Evolutionary conservation across 169 alveolate species (phyloP).

Genomic region (Plasmodium cynomolgi): DNA sequence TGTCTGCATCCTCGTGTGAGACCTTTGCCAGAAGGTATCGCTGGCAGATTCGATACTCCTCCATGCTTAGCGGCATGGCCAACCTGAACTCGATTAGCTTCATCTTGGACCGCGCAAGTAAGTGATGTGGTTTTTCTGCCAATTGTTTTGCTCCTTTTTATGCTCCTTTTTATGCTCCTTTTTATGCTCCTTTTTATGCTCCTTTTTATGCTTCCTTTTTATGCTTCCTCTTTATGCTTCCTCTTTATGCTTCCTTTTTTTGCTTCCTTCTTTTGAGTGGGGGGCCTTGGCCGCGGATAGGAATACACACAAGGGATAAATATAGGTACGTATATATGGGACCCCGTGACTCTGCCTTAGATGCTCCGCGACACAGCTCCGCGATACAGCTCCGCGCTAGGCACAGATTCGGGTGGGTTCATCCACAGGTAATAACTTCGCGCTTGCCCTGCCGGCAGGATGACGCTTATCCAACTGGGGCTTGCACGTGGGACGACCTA

Average conservation of each 20-base stretch:
- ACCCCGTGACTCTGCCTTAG: not conserved
- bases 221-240: too few species aligned
- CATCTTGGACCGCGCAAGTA: too few species aligned
- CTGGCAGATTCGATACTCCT: conserved; percentile 78
- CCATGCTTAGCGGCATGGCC: conserved; percentile 78
- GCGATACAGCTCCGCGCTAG: not conserved
- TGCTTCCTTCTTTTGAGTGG: not conserved
- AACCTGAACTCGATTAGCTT: conserved; percentile 76
- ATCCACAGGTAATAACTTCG: not conserved
- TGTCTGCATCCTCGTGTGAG: conserved; percentile 67
- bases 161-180: too few species aligned
- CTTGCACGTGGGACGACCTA: not conserved
- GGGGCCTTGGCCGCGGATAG: not conserved
- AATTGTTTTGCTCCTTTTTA: too few species aligned
- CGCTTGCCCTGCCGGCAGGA: not conserved
- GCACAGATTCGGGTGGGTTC: not conserved
- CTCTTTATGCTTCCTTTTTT: too few species aligned
- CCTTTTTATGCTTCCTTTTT: too few species aligned
- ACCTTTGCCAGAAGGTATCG: conserved; percentile 77
- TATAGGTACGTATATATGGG: not conserved
- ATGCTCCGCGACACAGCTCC: not conserved
- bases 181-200: too few species aligned
- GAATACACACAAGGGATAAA: not conserved
- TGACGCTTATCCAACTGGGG: not conserved
- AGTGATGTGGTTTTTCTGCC: too few species aligned